These are phyloP conservation scores for Lachnellula suecica DNA, from an alignment of 2,329 filamentous ascomycete species.

Conservation along the genomic window DNA sequence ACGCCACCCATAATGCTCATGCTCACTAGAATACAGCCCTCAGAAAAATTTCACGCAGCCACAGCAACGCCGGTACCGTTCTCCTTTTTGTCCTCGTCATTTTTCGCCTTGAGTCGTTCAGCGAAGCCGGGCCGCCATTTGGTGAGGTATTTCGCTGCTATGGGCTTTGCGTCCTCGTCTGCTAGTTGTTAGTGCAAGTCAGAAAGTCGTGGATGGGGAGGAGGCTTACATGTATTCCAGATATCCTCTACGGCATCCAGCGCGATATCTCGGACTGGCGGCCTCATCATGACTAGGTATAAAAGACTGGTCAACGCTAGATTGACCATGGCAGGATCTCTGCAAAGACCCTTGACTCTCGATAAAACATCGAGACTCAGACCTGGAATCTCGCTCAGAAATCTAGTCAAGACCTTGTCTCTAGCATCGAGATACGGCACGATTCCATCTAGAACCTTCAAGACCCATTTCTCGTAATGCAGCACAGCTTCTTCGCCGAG, in stretches of 20 bases:
- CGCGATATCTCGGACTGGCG: slow-evolving; percentile 61
- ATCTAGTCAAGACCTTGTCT: slow-evolving; percentile 86
- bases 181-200: slow-evolving; percentile 23
- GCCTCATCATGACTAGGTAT: slow-evolving; percentile 67
- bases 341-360: slow-evolving; percentile 67
- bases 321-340: slow-evolving; percentile 63
- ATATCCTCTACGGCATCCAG: slow-evolving; percentile 66
- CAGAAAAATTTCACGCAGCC: neutral
- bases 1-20: slow-evolving; percentile 14
- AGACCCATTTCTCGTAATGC: slow-evolving; percentile 77
- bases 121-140: slow-evolving; percentile 53
- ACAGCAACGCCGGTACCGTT: slow-evolving; percentile 16
- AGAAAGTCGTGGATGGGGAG: neutral
- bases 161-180: slow-evolving; percentile 63
- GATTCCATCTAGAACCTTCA: slow-evolving; percentile 85
- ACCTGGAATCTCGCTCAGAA: slow-evolving; percentile 86
- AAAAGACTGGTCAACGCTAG: slow-evolving; percentile 64
- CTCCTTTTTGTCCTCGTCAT: slow-evolving; percentile 14
- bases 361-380: slow-evolving; percentile 71
- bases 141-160: slow-evolving; percentile 61
- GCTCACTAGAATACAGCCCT: slow-evolving; percentile 9
- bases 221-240: slow-evolving; percentile 61
- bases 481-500: slow-evolving; percentile 46
- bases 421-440: slow-evolving; percentile 87
- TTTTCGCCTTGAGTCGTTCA: slow-evolving; percentile 23